A percentile compares a stretch with the other conserved stretches of the same genome.
These are phyloP conservation scores for Microcyclosporella mali DNA, from an alignment of 2,329 filamentous ascomycete species.

Conservation along the genomic window DNA sequence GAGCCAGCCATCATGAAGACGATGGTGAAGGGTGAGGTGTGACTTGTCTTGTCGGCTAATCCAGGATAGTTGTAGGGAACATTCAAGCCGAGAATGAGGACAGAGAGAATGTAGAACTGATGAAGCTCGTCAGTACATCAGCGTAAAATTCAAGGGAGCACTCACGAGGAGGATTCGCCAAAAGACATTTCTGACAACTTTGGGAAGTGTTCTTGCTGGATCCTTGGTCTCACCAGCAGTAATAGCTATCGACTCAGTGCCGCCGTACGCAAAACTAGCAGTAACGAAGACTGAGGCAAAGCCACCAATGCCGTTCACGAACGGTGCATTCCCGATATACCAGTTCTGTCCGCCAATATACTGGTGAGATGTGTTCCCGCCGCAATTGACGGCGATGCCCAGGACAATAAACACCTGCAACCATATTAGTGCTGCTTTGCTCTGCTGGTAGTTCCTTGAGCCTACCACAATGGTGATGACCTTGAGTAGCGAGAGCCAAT, in stretches of 20 bases:
- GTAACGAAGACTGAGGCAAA: conserved; percentile 61
- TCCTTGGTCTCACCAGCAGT: conserved; percentile 61
- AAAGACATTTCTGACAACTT: conserved; percentile 65
- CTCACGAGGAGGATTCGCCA: conserved; percentile 62
- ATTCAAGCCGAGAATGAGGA: conserved; percentile 68
- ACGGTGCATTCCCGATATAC: conserved; percentile 55
- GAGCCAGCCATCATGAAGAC: conserved; percentile 56
- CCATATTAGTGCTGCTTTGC: conserved; percentile 10
- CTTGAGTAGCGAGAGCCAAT: conserved; percentile 53
- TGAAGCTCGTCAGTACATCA: too few species aligned
- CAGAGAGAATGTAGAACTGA: conserved; percentile 61
- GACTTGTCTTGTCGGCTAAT: conserved; percentile 33
- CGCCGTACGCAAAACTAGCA: conserved; percentile 50
- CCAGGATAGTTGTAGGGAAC: conserved; percentile 61
- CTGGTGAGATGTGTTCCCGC: conserved; percentile 58
- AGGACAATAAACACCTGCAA: conserved; percentile 51
- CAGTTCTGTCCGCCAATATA: conserved; percentile 67
- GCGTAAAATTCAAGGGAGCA: too few species aligned
- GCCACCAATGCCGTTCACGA: conserved; percentile 59
- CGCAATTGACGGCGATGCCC: conserved; percentile 55
- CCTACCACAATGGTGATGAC: conserved; percentile 44
- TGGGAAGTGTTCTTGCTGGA: conserved; percentile 54
- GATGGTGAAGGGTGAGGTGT: conserved; percentile 52
- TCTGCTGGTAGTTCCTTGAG: too few species aligned
- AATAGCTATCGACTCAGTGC: conserved; percentile 58